Base-by-base conservation (phyloP, 2,329 filamentous ascomycete genomes). In the Venturia asperata region DNA sequence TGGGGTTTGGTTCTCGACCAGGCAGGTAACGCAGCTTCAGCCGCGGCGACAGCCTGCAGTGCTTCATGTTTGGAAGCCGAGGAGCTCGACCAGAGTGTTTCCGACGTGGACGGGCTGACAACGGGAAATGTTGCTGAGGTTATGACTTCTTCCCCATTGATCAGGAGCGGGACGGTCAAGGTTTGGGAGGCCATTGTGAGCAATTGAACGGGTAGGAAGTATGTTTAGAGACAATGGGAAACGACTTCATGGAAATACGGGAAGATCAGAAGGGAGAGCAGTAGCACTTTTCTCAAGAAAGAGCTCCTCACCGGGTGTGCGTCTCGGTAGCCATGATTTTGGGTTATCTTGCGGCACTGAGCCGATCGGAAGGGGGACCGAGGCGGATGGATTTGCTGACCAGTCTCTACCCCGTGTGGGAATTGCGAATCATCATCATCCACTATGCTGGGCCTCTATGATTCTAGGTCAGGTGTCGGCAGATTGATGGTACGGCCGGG, bases 1-100 rank as follows among this genome's bases (percentile, higher is more conserved):
- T 78, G 72, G 1, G 86, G 83, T 58, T 84, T 85, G 2, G 83
- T 83, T 68, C 82, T 83, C 55, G 82, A 81, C 91, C 91, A 96
- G 66, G 81, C 76, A 55, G 82, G 82, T 74, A 90, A 87, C 0
- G 91, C 90, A 17, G 80, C 78, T n/a, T 85, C 79, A 0, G 90
- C 89, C 11, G 86, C 82, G 11, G 78, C 75, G 21, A 82, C 75
- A 37, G 87, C 87, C 68, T 84, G 79, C 2, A 78, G 75, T 60
- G 83, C 83, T 69, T 86, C 80, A 10, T 79, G 74, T 45, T 82
- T 77, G 2, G 85, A 84, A 42, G 83, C 84, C 42, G 82, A 80
- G 66, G 83, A 84, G 65, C 81, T 79, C 68, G 83, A 78, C 71
- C 86, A 79, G 47, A 85, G 72, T 17, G 82, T 71, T 72, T 84